Conservation (phyloP, 139 green algal genomes). For the Marvania coccoides region DNA sequence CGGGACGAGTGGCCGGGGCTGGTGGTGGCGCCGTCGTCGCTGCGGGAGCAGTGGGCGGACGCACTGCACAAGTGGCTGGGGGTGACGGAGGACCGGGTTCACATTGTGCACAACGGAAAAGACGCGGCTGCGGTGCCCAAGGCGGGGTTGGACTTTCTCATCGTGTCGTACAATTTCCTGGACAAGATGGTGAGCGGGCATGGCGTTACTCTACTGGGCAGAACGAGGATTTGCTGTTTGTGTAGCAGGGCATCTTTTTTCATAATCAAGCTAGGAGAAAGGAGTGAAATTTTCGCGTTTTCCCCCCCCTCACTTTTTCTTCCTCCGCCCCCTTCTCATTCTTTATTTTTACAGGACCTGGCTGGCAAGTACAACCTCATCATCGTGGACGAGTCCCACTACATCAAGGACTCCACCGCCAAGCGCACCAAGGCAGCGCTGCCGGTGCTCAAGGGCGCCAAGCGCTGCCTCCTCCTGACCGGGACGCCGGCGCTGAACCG, state of each 20-base stretch:
- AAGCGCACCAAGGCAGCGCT: slow-evolving; percentile 53
- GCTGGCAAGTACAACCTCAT: slow-evolving; percentile 12
- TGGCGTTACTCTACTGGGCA: no score
- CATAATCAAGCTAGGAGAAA: no score
- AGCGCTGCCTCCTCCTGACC: slow-evolving; percentile 58
- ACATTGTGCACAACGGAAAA: slow-evolving; percentile 27
- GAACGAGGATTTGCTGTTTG: no score
- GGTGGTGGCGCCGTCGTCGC: slow-evolving; percentile 66
- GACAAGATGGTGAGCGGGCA: slow-evolving; percentile 41
- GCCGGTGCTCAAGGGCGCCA: slow-evolving; percentile 49
- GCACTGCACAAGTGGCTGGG: slow-evolving; percentile 58
- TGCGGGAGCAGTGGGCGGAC: slow-evolving; percentile 63
- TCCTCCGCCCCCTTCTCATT: background rate
- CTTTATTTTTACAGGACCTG: slow-evolving; percentile 9
- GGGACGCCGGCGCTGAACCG: slow-evolving; percentile 69
- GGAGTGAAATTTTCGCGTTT: no score
- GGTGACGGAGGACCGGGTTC: slow-evolving; percentile 32
- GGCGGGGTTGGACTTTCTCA: slow-evolving; percentile 28
- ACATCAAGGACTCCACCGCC: slow-evolving; percentile 58
- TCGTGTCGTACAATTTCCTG: slow-evolving; percentile 87
- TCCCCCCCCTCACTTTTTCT: no score
- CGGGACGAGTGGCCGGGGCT: slow-evolving; percentile 71
- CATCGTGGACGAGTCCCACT: slow-evolving; percentile 52
- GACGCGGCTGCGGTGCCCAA: background rate
- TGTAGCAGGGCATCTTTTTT: no score